Evolutionary conservation across 176 grass and related monocot species (phyloP).

Genomic region (Pontederia paniculata): DNA sequence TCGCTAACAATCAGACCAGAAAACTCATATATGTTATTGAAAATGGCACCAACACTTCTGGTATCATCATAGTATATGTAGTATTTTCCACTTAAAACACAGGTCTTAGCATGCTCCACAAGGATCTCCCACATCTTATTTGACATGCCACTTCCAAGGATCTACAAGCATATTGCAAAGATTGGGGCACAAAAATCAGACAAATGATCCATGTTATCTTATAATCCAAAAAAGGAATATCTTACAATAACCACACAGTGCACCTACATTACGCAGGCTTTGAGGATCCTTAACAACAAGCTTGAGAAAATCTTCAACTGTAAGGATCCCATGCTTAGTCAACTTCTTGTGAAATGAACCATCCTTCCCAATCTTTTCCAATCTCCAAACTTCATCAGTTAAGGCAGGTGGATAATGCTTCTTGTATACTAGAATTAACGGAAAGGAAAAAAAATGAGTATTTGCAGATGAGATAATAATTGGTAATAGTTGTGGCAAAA

Average conservation of each 20-base stretch:
- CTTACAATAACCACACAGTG: not conserved
- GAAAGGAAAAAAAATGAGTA: not conserved
- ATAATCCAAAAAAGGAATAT: not conserved
- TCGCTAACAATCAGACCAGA: not conserved
- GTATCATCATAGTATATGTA: slow-evolving; percentile 12
- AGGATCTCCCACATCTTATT: slow-evolving; percentile 16
- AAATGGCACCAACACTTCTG: slow-evolving; percentile 6
- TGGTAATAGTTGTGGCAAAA: not conserved
- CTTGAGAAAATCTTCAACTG: slow-evolving; percentile 16
- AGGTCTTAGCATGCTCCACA: slow-evolving; percentile 15
- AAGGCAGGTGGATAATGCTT: slow-evolving; percentile 19
- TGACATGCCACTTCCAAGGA: slow-evolving; percentile 19
- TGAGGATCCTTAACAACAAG: slow-evolving; percentile 6
- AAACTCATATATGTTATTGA: slow-evolving; percentile 17
- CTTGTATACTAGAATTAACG: slow-evolving; percentile 7
- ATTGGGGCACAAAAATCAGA: not conserved
- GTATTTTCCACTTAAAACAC: slow-evolving; percentile 1
- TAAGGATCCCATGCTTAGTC: not conserved
- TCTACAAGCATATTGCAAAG: slow-evolving; percentile 2
- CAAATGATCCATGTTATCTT: not conserved
- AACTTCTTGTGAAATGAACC: slow-evolving; percentile 16
- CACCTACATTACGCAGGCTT: slow-evolving; percentile 7
- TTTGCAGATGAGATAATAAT: not conserved
- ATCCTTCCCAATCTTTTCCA: slow-evolving; percentile 19
- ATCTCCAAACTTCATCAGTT: slow-evolving; percentile 17